Conservation (phyloP, 2,329 filamentous ascomycete species). For the Sphaerulina populicola region DNA sequence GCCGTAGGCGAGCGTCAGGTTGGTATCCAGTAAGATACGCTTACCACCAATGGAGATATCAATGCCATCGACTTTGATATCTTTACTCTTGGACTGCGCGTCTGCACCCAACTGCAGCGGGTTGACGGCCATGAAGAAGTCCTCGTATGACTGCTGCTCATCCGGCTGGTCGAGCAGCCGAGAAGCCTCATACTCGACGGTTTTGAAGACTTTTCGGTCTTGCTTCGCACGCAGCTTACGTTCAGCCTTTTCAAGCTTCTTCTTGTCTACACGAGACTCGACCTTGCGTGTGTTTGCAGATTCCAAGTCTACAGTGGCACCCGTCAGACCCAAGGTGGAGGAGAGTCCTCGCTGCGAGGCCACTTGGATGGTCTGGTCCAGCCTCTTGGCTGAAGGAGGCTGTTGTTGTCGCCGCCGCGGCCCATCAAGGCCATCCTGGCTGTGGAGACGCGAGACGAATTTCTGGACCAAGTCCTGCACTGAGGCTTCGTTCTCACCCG, state of each 20-base stretch:
- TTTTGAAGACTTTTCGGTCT: constrained; percentile 97
- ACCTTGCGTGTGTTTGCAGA: constrained; percentile 88
- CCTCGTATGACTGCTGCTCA: constrained; percentile 85
- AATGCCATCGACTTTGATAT: constrained; percentile 94
- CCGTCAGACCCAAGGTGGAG: constrained; percentile 80
- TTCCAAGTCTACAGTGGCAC: constrained; percentile 80
- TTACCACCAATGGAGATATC: constrained; percentile 86
- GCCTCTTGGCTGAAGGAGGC: constrained; percentile 68
- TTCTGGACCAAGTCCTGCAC: constrained; percentile 79
- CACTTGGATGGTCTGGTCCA: constrained; percentile 93
- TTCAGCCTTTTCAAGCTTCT: constrained; percentile 98
- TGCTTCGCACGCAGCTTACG: constrained; percentile 96
- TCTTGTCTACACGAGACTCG: constrained; percentile 93
- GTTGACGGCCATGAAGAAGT: constrained; percentile 99
- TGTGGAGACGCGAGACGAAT: constrained; percentile 75
- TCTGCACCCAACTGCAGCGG: constrained; percentile 76
- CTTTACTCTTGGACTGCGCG: constrained; percentile 75
- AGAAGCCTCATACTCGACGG: constrained; percentile 93
- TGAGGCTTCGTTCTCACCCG: constrained; percentile 61
- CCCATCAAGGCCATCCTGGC: constrained; percentile 59
- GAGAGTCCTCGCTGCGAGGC: constrained; percentile 92
- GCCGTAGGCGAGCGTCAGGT: constrained; percentile 80
- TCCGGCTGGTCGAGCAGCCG: constrained; percentile 75
- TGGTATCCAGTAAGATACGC: constrained; percentile 85
- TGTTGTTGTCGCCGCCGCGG: constrained; percentile 59